Evolutionary conservation across 495 filamentous ascomycete genomes (phyloP).

Genomic region (Stereocaulon alpinum): DNA sequence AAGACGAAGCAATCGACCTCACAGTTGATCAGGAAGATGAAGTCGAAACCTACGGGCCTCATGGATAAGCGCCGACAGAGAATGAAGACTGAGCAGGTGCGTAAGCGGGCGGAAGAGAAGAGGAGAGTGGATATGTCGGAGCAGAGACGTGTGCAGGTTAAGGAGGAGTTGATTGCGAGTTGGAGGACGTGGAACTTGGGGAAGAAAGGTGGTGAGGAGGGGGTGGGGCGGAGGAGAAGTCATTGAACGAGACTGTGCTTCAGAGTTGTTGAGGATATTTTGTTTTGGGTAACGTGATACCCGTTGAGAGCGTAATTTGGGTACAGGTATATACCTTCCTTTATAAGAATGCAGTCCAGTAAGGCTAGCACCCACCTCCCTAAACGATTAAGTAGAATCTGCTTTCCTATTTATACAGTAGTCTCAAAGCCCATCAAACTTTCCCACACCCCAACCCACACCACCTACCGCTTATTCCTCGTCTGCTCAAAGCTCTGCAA

Average conservation of each 20-base stretch:
- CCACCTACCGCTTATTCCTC: slow-evolving; percentile 31
- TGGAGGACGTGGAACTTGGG: too few species aligned
- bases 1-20: neutral
- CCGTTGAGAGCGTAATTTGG: too few species aligned
- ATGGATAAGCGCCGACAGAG: neutral
- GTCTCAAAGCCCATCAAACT: neutral
- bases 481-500: slow-evolving; percentile 45
- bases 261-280: too few species aligned
- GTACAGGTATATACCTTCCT: too few species aligned
- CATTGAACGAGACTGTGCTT: neutral
- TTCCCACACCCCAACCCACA: neutral
- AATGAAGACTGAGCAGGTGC: neutral
- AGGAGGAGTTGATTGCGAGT: neutral
- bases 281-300: too few species aligned
- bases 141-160: neutral
- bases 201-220: neutral
- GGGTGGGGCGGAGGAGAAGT: neutral
- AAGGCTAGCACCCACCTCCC: neutral
- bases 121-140: neutral
- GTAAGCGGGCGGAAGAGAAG: slow-evolving; percentile 5
- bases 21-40: neutral
- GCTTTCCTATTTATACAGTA: slow-evolving; percentile 5
- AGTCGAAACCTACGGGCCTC: neutral
- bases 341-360: too few species aligned
- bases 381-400: slow-evolving; percentile 3